A percentile compares a stretch with the other conserved stretches of the same genome.
phyloP scores from a whole-genome alignment of 306 rosid species.

The Senna tora region DNA sequence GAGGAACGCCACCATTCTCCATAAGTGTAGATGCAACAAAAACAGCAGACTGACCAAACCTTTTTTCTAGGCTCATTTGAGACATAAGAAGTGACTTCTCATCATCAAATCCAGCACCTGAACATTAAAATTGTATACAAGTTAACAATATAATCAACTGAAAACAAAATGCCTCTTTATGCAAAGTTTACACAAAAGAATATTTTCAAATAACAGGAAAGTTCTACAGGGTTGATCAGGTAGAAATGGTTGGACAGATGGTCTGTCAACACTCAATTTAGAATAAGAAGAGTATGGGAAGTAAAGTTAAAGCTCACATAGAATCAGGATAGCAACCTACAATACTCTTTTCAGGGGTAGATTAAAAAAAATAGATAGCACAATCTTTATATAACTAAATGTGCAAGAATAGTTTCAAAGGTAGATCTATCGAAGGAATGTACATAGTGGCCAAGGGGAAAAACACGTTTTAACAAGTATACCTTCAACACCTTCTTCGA shows the following conservation, averaged over 20 bases:
- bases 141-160: constrained; percentile 24
- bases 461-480: background rate
- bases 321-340: constrained; percentile 16
- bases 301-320: constrained; percentile 11
- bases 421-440: constrained; percentile 11
- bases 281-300: background rate
- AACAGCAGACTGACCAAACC: constrained; percentile 89
- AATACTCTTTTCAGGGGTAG: constrained; percentile 1
- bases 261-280: constrained; percentile 13
- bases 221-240: background rate
- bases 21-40: constrained; percentile 92
- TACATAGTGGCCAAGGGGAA: background rate
- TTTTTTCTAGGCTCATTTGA: constrained; percentile 88
- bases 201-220: background rate
- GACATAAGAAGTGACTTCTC: constrained; percentile 85
- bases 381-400: constrained; percentile 17
- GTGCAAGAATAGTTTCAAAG: background rate
- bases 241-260: constrained; percentile 11
- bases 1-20: constrained; percentile 97
- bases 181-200: constrained; percentile 1
- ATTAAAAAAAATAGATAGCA: constrained; percentile 10
- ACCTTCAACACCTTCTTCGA: constrained; percentile 94
- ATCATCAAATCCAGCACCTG: constrained; percentile 89
- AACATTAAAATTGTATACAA: constrained; percentile 8
- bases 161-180: background rate